Base-by-base conservation (phyloP, 2,329 filamentous ascomycete species). In the Lecanicillium sp. region DNA sequence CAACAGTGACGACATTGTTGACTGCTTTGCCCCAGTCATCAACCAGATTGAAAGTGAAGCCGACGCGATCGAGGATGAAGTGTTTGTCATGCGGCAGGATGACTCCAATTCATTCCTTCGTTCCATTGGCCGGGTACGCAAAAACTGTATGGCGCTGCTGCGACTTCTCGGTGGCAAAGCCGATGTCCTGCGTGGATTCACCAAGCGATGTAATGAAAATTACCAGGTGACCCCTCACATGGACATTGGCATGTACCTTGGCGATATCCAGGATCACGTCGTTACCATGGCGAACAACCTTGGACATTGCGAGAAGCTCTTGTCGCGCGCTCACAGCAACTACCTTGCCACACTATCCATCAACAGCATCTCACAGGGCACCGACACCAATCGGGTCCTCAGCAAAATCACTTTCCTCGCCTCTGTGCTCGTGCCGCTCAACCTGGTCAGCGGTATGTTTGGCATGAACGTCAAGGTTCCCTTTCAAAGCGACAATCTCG, bases 241-340 rank as follows among this genome's bases (percentile, higher is more conserved):
- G 71, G 93, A 98, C 62, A 95, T 98, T 55, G 93, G 90, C 19
- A 80, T 98, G 60, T 98, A 98, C 63, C 79, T 98, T 29, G 89
- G 89, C 60, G 93, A 98, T 69, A 96, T 98, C 55, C 93, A 98
- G 67, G 93, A 98, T 69, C 93, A 98, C 77, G 91, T 98, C 45
- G 89, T 98, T 51, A 98, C 93, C 38, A 97, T 97, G 91, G 95
- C 95, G 79, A 93, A 87, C 57, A 98, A 95, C 67, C 69, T 98
- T 58, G 83, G 83, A 1, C 93, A 98, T 64, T 96, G 95, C 58
- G 93, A 98, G 66, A 97, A 97, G 75, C 96, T 98, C 78, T 78
- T 98, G 42, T 90, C 86, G 23, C 86, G 93, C 19, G 87, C 87
- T 2, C 93, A 98, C 71, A 88, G 86, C 72, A 98, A 97, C 66